phyloP scores from a whole-genome alignment of 2,329 filamentous ascomycete species.

The Plenodomus tracheiphilus region DNA sequence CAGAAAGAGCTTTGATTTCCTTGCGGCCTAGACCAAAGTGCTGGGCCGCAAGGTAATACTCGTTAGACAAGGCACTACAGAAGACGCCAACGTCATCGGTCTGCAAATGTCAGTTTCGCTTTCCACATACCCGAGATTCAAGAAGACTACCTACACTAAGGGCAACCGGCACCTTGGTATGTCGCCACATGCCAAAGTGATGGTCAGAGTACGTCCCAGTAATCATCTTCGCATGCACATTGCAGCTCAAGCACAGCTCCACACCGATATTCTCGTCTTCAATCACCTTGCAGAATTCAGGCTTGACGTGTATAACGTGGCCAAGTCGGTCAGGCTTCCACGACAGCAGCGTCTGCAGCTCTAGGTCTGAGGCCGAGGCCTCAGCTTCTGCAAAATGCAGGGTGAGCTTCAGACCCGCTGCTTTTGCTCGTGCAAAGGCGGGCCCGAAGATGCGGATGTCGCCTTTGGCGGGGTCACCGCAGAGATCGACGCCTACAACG shows the following conservation, averaged over 20 bases:
- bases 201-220: slow-evolving; percentile 67
- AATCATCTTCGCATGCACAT: slow-evolving; percentile 76
- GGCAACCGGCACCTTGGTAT: slow-evolving; percentile 59
- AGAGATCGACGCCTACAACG: slow-evolving; percentile 77
- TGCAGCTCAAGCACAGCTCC: slow-evolving; percentile 80
- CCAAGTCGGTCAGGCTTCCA: slow-evolving; percentile 72
- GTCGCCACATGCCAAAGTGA: slow-evolving; percentile 75
- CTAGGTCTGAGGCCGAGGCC: slow-evolving; percentile 58
- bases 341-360: slow-evolving; percentile 66
- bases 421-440: slow-evolving; percentile 62
- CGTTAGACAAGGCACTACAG: slow-evolving; percentile 73
- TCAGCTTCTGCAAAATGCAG: slow-evolving; percentile 77
- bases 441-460: slow-evolving; percentile 63
- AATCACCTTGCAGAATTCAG: slow-evolving; percentile 62
- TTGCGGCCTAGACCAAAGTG: slow-evolving; percentile 64
- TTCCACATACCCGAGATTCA: not conserved
- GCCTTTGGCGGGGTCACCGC: slow-evolving; percentile 71
- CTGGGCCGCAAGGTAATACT: slow-evolving; percentile 72
- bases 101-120: slow-evolving; percentile 49
- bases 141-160: slow-evolving; percentile 64
- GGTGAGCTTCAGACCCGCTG: slow-evolving; percentile 64
- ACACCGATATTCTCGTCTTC: slow-evolving; percentile 61
- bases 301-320: slow-evolving; percentile 76
- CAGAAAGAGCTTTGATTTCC: slow-evolving; percentile 60
- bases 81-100: slow-evolving; percentile 86